phyloP scores from a whole-genome alignment of 345 rosid genomes.

The Eucalyptus virginea region DNA sequence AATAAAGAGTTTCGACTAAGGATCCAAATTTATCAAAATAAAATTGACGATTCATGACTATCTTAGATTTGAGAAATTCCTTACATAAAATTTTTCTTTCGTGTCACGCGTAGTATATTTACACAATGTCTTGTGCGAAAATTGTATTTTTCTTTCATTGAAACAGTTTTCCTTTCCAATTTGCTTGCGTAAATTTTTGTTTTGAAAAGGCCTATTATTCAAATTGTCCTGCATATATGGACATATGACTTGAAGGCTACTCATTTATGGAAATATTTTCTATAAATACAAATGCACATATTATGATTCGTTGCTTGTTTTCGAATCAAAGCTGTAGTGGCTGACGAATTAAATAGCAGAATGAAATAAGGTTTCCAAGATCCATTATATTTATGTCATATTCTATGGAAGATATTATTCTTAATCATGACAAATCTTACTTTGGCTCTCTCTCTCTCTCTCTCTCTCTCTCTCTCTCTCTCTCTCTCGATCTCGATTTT shows the following conservation, averaged over 20 bases:
- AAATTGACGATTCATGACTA: fast-evolving
- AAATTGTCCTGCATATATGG: neutral
- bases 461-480: neutral
- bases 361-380: neutral
- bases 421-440: neutral
- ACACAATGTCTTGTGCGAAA: neutral
- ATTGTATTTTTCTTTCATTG: neutral
- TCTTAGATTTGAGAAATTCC: neutral
- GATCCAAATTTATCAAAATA: neutral
- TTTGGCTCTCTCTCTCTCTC: no score
- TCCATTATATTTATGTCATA: neutral
- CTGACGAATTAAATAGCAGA: neutral
- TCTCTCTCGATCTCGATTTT: neutral
- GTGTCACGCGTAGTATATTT: neutral
- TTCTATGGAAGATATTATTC: neutral
- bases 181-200: neutral
- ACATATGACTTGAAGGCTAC: neutral
- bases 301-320: neutral
- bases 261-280: neutral
- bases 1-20: neutral
- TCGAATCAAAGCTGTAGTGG: neutral
- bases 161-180: neutral
- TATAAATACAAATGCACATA: neutral
- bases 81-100: neutral
- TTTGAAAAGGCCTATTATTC: neutral